Evolutionary conservation across 495 filamentous ascomycete genomes (phyloP), one percentile per base, ranked within the genome.

Genomic region (Endocarpon pusillum): DNA sequence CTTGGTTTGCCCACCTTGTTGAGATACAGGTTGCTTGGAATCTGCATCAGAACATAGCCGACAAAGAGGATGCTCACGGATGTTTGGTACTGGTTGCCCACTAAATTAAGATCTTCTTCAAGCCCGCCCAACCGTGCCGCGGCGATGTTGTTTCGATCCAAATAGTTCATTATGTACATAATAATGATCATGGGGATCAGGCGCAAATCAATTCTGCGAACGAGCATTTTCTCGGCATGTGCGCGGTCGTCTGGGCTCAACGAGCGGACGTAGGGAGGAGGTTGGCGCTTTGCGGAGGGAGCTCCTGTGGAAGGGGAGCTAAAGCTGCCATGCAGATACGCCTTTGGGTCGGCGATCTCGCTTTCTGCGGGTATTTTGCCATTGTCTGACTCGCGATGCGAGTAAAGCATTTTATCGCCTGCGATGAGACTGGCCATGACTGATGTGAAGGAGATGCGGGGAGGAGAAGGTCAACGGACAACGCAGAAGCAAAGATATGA

Each of bases 121-220:
- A 74, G 42, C 8, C 67, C 68, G 3, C 65, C 66, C 29, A 73
- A 37, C 28, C 62, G 48, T 24, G 64, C 66, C 7, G 65, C 53
- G 9, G 64, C 67, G 34, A 66, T 69, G 32, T 72, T 66, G 43
- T 71, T 71, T 41, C 81, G 65, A 51, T 85, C 81, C 38, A 86
- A 59, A 51, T 84, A 89, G 46, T 85, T 86, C 46, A 85, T 53
- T 42, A 86, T 79, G 46, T 85, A 84, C 71, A 79, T 78, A 37
- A 78, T 40, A 36, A 76, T 66, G 23, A 77, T 49, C 54, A 71
- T 69, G 8, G 76, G 76, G 39, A 82, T 49, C 4, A 63, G 42
- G 12, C 72, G 52, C 1, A 69, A 27, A 47, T 81, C 77, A 19
- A 81, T 75, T 47, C 77, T 81, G 34, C 68, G 58, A 33, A 65